These are phyloP conservation scores for Colletotrichum karsti DNA, from an alignment of 2,329 filamentous ascomycete species.

Conservation along the genomic window DNA sequence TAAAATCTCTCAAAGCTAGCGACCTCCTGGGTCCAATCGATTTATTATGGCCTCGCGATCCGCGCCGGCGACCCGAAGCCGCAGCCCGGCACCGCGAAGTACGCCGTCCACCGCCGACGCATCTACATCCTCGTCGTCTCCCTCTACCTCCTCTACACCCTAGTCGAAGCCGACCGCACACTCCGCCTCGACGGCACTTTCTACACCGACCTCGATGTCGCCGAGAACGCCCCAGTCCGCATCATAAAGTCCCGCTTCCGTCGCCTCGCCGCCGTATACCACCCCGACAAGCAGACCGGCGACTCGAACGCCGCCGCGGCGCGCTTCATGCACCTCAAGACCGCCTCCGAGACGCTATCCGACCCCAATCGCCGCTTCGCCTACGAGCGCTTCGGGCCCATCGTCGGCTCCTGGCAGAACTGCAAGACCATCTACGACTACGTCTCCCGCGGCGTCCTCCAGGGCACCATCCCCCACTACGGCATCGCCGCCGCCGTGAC, in stretches of 20 bases:
- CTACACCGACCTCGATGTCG: conserved; percentile 80
- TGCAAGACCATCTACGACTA: conserved; percentile 78
- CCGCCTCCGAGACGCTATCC: conserved; percentile 83
- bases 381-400: conserved; percentile 88
- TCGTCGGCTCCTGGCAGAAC: conserved; percentile 71
- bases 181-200: conserved; percentile 77
- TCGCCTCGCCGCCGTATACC: conserved; percentile 73
- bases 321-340: conserved; percentile 83
- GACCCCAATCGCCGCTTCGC: conserved; percentile 82
- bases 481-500: conserved; percentile 63
- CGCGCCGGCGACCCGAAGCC: conserved; percentile 88
- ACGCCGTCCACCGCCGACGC: conserved; percentile 77
- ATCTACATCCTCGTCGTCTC: conserved; percentile 87
- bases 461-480: conserved; percentile 69
- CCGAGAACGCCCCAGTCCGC: conserved; percentile 67
- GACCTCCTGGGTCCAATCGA: conserved; percentile 78
- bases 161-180: conserved; percentile 90
- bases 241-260: conserved; percentile 88
- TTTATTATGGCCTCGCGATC: conserved; percentile 90
- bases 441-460: conserved; percentile 70
- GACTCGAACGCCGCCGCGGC: conserved; percentile 45
- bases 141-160: conserved; percentile 87
- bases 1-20: conserved; percentile 65
- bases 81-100: conserved; percentile 73
- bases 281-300: conserved; percentile 81